A percentile compares a stretch with the other conserved stretches of the same genome.
phyloP scores from a whole-genome alignment of 1,139 yeast genomes.

The Magnusiomyces ingens region DNA sequence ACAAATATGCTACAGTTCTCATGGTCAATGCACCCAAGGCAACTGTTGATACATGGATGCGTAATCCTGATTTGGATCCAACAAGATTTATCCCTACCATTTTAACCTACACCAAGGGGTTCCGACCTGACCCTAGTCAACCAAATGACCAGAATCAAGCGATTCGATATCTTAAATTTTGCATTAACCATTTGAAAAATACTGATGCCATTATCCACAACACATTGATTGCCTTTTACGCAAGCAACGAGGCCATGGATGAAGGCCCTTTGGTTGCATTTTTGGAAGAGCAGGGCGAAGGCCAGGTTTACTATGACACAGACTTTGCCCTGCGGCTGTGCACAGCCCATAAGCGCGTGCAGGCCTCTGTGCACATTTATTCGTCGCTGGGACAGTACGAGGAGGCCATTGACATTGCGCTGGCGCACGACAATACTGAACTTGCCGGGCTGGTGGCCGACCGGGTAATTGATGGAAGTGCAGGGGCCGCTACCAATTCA shows the following conservation, averaged over 20 bases:
- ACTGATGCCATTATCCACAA: slow-evolving; percentile 56
- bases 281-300: slow-evolving; percentile 34
- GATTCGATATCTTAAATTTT: slow-evolving; percentile 53
- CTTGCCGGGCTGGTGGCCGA: slow-evolving; percentile 56
- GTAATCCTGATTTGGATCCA: slow-evolving; percentile 46
- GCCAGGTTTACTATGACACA: slow-evolving; percentile 45
- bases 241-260: slow-evolving; percentile 45
- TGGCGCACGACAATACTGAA: slow-evolving; percentile 54
- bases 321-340: slow-evolving; percentile 75
- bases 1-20: slow-evolving; percentile 60
- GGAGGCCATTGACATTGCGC: slow-evolving; percentile 72
- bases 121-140: slow-evolving; percentile 24
- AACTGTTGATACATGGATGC: slow-evolving; percentile 77
- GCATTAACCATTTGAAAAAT: slow-evolving; percentile 47
- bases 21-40: slow-evolving; percentile 60
- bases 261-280: slow-evolving; percentile 44
- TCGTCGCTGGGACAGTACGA: slow-evolving; percentile 64
- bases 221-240: slow-evolving; percentile 63
- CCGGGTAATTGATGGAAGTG: slow-evolving; percentile 38
- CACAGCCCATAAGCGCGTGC: slow-evolving; percentile 48
- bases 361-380: slow-evolving; percentile 65
- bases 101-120: slow-evolving; percentile 43
- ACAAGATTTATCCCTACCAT: slow-evolving; percentile 69
- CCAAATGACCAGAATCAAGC: slow-evolving; percentile 49
- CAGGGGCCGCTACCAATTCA: neutral